These are phyloP conservation scores for Hexamita inflata DNA, from an alignment of 208 protist genomes.

Conservation along the genomic window DNA sequence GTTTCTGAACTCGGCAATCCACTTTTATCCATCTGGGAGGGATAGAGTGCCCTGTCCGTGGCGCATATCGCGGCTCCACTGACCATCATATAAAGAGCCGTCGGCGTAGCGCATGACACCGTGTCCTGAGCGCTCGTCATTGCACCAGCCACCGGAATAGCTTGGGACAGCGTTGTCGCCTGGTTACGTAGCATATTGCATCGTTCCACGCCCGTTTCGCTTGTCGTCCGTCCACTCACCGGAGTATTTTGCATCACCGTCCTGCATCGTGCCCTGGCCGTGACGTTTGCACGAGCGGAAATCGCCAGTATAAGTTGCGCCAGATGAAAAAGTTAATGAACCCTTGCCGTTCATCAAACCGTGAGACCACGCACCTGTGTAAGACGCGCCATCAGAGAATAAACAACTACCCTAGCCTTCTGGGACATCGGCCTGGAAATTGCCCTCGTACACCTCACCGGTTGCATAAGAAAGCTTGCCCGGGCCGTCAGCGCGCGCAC, in stretches of 20 bases:
- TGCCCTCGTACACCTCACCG: slow-evolving; percentile 22
- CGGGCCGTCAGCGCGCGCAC: not conserved
- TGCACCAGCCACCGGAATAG: slow-evolving; percentile 29
- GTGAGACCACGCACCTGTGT: slow-evolving; percentile 28
- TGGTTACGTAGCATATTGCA: slow-evolving; percentile 7
- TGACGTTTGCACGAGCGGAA: slow-evolving; percentile 1
- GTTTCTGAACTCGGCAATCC: slow-evolving; percentile 30
- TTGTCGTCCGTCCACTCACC: slow-evolving; percentile 37
- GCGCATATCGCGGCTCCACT: slow-evolving; percentile 14
- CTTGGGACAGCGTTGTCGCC: not conserved
- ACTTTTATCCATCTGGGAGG: slow-evolving; percentile 19
- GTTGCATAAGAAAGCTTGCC: slow-evolving; percentile 15
- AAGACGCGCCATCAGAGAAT: slow-evolving; percentile 26
- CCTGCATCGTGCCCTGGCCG: slow-evolving; percentile 28
- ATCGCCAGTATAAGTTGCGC: slow-evolving; percentile 16
- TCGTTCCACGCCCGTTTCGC: slow-evolving; percentile 22
- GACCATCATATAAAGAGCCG: slow-evolving; percentile 32
- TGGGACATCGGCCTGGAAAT: slow-evolving; percentile 18
- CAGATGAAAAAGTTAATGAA: not conserved
- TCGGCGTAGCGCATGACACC: slow-evolving; percentile 23
- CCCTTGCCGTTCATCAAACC: slow-evolving; percentile 28
- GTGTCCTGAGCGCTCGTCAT: slow-evolving; percentile 25
- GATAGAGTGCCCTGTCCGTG: slow-evolving; percentile 34
- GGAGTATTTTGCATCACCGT: slow-evolving; percentile 21
- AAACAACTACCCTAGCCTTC: slow-evolving; percentile 18